Percentiles rank a stretch among this genome's conserved stretches.
These are phyloP conservation scores for Fraxinus latifolia DNA, from an alignment of 305 asterid species.

Conservation along the genomic window DNA sequence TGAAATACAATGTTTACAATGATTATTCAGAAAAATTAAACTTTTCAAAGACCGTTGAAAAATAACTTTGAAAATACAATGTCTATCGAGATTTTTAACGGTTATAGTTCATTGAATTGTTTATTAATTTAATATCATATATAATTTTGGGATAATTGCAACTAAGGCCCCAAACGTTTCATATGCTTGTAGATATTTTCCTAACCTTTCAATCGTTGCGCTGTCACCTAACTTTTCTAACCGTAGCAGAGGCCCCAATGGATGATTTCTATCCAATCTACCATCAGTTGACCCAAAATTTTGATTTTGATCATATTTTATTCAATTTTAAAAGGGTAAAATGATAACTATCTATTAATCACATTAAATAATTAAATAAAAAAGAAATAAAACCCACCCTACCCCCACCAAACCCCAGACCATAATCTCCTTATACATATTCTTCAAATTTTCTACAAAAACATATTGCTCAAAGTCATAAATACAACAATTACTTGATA, in stretches of 20 bases:
- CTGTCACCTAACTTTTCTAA: not conserved
- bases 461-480: not conserved
- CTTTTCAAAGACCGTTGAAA: not conserved
- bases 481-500: not conserved
- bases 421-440: no score
- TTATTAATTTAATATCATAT: not conserved
- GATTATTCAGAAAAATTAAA: not conserved
- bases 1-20: not conserved
- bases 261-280: not conserved
- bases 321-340: not conserved
- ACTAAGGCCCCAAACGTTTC: not conserved
- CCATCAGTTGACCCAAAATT: not conserved
- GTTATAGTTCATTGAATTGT: not conserved
- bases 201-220: not conserved
- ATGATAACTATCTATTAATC: not conserved
- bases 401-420: not conserved
- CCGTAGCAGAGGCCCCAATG: not conserved
- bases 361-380: not conserved
- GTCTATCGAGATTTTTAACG: not conserved
- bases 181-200: not conserved
- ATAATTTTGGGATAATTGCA: not conserved
- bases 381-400: not conserved
- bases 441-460: no score
- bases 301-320: not conserved
- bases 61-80: not conserved